Evolutionary conservation across 352 stramenopile species (phyloP).

Genomic region (Phytophthora brassicae): DNA sequence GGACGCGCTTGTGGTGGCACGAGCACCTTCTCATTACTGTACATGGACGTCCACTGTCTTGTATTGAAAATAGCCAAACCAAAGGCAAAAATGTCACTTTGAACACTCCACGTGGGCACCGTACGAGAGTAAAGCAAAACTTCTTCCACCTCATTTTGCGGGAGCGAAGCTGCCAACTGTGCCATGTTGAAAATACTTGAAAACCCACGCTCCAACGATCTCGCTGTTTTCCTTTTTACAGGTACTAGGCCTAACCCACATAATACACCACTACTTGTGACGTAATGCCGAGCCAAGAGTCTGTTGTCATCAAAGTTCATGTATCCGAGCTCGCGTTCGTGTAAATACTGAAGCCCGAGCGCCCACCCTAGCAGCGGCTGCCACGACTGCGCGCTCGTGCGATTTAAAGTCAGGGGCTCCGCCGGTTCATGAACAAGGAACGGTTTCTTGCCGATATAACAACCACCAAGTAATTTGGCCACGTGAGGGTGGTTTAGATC

Average conservation of each 20-base stretch:
- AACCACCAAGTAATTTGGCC: constrained; percentile 28
- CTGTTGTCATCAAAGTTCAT: constrained; percentile 24
- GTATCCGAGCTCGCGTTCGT: constrained; percentile 34
- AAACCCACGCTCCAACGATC: constrained; percentile 18
- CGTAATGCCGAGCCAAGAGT: constrained; percentile 19
- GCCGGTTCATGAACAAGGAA: constrained; percentile 30
- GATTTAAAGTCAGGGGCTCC: constrained; percentile 14
- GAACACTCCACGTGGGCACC: constrained; percentile 20
- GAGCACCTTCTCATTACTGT: constrained; percentile 12
- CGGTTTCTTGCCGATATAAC: constrained; percentile 29
- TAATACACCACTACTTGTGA: constrained; percentile 23
- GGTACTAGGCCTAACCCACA: constrained; percentile 24
- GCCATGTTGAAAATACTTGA: constrained; percentile 21
- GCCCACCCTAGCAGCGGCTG: constrained; percentile 29
- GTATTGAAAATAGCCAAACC: constrained; percentile 32
- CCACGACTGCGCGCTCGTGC: constrained; percentile 23
- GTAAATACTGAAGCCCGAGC: constrained; percentile 31
- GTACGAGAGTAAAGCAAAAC: not conserved
- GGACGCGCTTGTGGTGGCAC: constrained; percentile 11
- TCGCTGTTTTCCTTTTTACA: constrained; percentile 16
- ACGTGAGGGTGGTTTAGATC: constrained; percentile 34
- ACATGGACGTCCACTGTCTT: constrained; percentile 20
- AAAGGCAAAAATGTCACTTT: constrained; percentile 25
- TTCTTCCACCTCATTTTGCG: not conserved
- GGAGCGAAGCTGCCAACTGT: constrained; percentile 2